A percentile compares a stretch with the other conserved stretches of the same genome.
Evolutionary conservation across 352 stramenopile species (phyloP).

Genomic region (Aphanomyces stellatus): DNA sequence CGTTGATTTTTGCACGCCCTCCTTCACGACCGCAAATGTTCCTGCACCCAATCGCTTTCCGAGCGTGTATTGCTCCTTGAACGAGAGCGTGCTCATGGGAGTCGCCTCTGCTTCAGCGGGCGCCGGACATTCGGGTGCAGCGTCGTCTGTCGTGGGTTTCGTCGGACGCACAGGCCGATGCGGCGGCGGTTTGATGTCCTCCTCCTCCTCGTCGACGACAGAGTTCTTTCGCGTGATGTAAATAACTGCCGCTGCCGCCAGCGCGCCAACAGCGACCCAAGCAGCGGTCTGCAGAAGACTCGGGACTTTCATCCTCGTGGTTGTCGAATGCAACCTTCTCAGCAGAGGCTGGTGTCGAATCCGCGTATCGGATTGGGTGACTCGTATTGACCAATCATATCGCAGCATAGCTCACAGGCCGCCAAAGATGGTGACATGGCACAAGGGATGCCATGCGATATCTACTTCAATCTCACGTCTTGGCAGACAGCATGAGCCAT

Average conservation of each 20-base stretch:
- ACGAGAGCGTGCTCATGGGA: not conserved
- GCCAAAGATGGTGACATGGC: no score
- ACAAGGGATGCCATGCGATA: no score
- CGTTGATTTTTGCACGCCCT: slow-evolving; percentile 65
- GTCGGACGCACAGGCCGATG: not conserved
- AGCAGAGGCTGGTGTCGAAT: no score
- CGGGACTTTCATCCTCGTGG: no score
- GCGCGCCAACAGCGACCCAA: not conserved
- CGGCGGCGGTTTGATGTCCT: not conserved
- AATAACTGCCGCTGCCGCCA: not conserved
- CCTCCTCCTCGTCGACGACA: not conserved
- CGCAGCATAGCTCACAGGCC: no score
- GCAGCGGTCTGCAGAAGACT: not conserved
- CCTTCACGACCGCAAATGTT: slow-evolving; percentile 85
- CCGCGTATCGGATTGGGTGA: no score
- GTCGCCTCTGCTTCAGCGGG: not conserved
- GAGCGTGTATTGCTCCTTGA: slow-evolving; percentile 38
- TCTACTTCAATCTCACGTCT: no score
- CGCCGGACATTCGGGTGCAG: not conserved
- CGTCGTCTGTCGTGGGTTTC: not conserved
- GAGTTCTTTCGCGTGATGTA: not conserved
- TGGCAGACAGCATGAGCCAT: no score
- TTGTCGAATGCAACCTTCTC: no score
- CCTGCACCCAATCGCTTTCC: slow-evolving; percentile 82
- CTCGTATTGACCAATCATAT: no score